These are phyloP conservation scores for Brassica nigra DNA, from an alignment of 345 rosid genomes.

Conservation along the genomic window DNA sequence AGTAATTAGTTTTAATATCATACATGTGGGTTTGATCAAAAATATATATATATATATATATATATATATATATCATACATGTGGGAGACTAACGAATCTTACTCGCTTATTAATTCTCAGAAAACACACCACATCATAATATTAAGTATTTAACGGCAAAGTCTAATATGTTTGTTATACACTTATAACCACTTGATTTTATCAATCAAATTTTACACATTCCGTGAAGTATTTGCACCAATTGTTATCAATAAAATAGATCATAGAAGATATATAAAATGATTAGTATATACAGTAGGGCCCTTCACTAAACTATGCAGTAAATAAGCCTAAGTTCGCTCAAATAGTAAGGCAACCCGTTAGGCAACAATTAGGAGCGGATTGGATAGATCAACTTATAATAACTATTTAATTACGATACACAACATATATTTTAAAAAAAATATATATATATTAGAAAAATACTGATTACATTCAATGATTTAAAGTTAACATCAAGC, in stretches of 20 bases:
- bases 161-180: background rate
- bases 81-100: constrained; percentile 23
- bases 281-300: background rate
- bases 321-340: background rate
- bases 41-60: too few relatives aligned
- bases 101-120: background rate
- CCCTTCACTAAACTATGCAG: background rate
- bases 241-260: too few relatives aligned
- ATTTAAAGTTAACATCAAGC: constrained; percentile 7
- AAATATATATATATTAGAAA: too few relatives aligned
- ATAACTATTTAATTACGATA: background rate
- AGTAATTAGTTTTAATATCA: constrained; percentile 23
- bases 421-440: background rate
- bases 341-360: background rate
- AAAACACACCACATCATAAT: background rate
- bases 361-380: background rate
- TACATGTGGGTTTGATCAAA: background rate
- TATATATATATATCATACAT: constrained; percentile 22
- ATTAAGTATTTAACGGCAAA: background rate
- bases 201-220: background rate
- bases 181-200: background rate
- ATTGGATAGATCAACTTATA: background rate
- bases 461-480: constrained; percentile 1
- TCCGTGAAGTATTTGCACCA: background rate
- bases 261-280: background rate